phyloP scores from a whole-genome alignment of 148 eudicot species.

The Tetragonia tetragonoides region DNA sequence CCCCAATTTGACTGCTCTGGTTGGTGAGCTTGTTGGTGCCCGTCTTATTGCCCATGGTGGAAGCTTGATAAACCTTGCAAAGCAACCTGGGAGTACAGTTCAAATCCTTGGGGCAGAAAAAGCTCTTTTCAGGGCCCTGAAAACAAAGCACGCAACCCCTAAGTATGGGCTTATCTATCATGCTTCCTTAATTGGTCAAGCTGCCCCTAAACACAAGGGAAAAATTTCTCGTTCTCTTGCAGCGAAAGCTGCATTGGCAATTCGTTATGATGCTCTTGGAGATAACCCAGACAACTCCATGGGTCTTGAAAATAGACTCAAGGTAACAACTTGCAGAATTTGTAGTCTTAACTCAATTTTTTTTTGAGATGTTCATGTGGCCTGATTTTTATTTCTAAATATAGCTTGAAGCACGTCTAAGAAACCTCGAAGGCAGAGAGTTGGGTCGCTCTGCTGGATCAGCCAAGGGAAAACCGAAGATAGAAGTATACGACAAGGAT shows the following conservation, averaged over 20 bases:
- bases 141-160: constrained; percentile 96
- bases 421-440: constrained; percentile 86
- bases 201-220: constrained; percentile 93
- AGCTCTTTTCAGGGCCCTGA: constrained; percentile 92
- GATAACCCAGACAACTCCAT: constrained; percentile 76
- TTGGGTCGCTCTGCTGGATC: constrained; percentile 84
- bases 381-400: neutral
- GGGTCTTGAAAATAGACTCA: constrained; percentile 79
- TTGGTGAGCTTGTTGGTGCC: constrained; percentile 97
- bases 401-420: constrained; percentile 84
- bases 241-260: constrained; percentile 81
- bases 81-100: constrained; percentile 98
- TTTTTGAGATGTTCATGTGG: neutral
- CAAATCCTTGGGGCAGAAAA: constrained; percentile 98
- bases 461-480: constrained; percentile 92
- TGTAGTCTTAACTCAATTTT: neutral
- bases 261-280: constrained; percentile 91
- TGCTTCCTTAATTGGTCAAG: constrained; percentile 93
- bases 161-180: constrained; percentile 95
- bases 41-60: constrained; percentile 96
- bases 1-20: constrained; percentile 91
- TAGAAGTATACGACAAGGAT: constrained; percentile 85
- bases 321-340: constrained; percentile 41
- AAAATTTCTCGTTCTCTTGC: constrained; percentile 94
- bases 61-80: constrained; percentile 86